Percentiles rank a stretch among this genome's conserved stretches.
Evolutionary conservation across 2,329 filamentous ascomycete species (phyloP).

Genomic region (Trichoderma sp.): DNA sequence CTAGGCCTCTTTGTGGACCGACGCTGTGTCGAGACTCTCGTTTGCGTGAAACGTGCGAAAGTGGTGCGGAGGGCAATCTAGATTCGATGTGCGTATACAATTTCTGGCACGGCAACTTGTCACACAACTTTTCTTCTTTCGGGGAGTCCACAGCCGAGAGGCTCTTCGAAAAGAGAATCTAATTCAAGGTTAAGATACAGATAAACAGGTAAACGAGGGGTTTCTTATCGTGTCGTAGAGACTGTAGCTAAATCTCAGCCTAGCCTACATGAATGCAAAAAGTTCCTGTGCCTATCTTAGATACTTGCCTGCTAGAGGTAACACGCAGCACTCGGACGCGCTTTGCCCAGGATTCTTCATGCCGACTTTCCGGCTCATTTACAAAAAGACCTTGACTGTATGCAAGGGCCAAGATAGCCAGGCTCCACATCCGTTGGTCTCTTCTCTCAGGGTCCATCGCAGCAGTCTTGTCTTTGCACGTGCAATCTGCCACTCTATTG

Average conservation of each 20-base stretch:
- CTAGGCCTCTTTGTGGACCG: slow-evolving; percentile 17
- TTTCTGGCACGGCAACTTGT: background rate
- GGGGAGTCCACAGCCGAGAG: background rate
- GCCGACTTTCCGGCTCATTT: slow-evolving; percentile 15
- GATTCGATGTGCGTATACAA: background rate
- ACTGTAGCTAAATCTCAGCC: background rate
- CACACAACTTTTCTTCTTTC: background rate
- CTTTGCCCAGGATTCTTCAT: background rate
- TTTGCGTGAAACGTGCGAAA: background rate
- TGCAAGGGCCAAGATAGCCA: background rate
- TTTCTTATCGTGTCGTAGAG: background rate
- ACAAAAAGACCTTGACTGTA: slow-evolving; percentile 1
- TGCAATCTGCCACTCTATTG: background rate
- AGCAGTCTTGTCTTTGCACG: background rate
- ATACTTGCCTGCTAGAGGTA: background rate
- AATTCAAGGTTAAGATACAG: background rate
- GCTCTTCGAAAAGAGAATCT: background rate
- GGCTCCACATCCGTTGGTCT: slow-evolving; percentile 5
- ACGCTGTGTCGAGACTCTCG: background rate
- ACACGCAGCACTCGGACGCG: background rate
- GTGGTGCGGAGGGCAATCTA: background rate
- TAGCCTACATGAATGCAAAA: background rate
- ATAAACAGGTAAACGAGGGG: background rate
- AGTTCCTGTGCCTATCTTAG: background rate
- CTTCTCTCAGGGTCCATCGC: background rate